Evolutionary conservation across 1,284 basidiomycete species (phyloP).

Genomic region (Tetrapyrgos nigripes): DNA sequence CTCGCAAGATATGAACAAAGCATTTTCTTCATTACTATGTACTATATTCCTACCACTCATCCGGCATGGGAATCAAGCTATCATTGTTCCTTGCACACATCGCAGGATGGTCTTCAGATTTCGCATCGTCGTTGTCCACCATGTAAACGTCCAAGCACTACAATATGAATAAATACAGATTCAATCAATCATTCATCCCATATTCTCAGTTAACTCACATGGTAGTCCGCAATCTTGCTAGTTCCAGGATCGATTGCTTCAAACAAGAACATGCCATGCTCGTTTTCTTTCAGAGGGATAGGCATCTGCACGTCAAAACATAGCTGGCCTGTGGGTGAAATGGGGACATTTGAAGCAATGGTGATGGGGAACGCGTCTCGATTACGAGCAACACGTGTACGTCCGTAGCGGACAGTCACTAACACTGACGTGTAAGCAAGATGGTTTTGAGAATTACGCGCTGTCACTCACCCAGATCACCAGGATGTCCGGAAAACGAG

Average conservation of each 20-base stretch:
- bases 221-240: not conserved
- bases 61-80: not conserved
- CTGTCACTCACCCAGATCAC: slow-evolving; percentile 14
- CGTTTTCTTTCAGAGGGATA: not conserved
- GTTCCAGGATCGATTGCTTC: not conserved
- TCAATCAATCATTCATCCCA: too few relatives aligned
- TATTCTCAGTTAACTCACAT: too few relatives aligned
- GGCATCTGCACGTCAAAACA: not conserved
- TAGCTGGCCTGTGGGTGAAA: not conserved
- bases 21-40: not conserved
- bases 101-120: not conserved
- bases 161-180: too few relatives aligned
- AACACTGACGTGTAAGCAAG: not conserved
- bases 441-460: too few relatives aligned
- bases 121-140: not conserved
- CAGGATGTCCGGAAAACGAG: too few relatives aligned
- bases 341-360: not conserved
- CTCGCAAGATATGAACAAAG: not conserved
- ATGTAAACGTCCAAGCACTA: not conserved
- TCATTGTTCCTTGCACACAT: not conserved
- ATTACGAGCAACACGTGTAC: not conserved
- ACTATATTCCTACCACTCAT: too few relatives aligned
- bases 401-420: not conserved
- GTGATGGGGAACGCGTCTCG: not conserved
- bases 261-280: not conserved